phyloP scores from a whole-genome alignment of 805 yeast species.

The Suhomyces kilbournensis region DNA sequence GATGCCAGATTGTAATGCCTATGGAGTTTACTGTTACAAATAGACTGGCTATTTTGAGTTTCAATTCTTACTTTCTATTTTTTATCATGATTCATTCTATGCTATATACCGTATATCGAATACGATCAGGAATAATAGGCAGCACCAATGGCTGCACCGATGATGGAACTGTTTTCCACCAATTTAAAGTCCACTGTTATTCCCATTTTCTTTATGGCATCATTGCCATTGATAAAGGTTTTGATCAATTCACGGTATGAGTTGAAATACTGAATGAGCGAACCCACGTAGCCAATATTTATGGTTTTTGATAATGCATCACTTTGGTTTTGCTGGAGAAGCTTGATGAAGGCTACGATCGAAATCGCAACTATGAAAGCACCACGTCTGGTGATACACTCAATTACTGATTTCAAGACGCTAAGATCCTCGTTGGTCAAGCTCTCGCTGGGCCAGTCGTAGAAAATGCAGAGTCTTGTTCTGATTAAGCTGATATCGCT shows the following conservation, averaged over 20 bases:
- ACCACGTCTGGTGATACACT: constrained; percentile 42
- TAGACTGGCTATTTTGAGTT: too few relatives aligned
- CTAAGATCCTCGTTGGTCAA: constrained; percentile 26
- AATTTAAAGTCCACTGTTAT: constrained; percentile 35
- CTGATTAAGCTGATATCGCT: constrained; percentile 17
- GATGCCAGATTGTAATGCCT: too few relatives aligned
- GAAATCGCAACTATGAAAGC: constrained; percentile 42
- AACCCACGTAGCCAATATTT: constrained; percentile 50
- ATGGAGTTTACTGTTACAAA: too few relatives aligned
- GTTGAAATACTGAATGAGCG: constrained; percentile 45
- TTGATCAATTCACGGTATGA: constrained; percentile 32
- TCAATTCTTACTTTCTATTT: not conserved
- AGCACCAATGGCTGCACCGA: constrained; percentile 57
- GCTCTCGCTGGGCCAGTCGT: constrained; percentile 17
- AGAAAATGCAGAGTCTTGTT: constrained; percentile 17
- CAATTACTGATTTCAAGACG: constrained; percentile 29
- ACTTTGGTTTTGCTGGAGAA: constrained; percentile 19
- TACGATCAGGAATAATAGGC: constrained; percentile 19
- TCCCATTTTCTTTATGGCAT: constrained; percentile 21
- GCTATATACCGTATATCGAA: not conserved
- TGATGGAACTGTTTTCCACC: constrained; percentile 45
- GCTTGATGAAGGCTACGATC: constrained; percentile 36
- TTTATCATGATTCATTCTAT: not conserved
- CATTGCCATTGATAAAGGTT: constrained; percentile 21
- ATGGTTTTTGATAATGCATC: constrained; percentile 16